Percentiles rank a stretch among this genome's conserved stretches.
Evolutionary conservation across 164 flowering plant genomes (phyloP).

Genomic region (Annona cherimola): DNA sequence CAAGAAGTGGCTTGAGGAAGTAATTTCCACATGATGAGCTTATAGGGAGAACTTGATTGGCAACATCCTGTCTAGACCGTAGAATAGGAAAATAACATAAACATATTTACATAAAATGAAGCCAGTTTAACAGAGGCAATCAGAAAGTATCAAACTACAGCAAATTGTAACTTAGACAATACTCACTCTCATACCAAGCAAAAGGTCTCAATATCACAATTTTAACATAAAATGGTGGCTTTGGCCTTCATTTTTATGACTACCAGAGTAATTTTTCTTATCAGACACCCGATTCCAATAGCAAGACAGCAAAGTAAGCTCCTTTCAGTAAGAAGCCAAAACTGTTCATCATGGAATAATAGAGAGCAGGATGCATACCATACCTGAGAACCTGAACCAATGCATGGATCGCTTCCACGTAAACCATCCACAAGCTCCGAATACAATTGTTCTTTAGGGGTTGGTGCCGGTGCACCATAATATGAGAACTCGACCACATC

Average conservation of each 20-base stretch:
- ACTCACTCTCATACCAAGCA: not conserved
- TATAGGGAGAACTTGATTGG: too few species aligned
- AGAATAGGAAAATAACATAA: not conserved
- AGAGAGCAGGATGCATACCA: conserved; percentile 8
- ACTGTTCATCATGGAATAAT: not conserved
- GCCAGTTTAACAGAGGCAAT: not conserved
- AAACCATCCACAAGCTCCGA: conserved; percentile 90
- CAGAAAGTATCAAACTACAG: not conserved
- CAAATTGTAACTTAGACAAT: too few species aligned
- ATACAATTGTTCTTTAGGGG: conserved; percentile 79
- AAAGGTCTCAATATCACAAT: not conserved
- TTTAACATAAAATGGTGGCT: not conserved
- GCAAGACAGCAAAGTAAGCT: not conserved
- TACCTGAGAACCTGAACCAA: conserved; percentile 97
- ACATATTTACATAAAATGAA: not conserved
- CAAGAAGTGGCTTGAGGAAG: too few species aligned
- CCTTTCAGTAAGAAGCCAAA: not conserved
- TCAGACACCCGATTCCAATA: not conserved
- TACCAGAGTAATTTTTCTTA: not conserved
- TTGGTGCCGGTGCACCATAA: conserved; percentile 84
- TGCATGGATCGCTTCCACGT: conserved; percentile 73
- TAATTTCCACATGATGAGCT: too few species aligned
- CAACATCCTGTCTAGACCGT: too few species aligned
- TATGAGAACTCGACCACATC: conserved; percentile 95
- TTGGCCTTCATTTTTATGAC: not conserved